Evolutionary conservation across 2,329 filamentous ascomycete genomes (phyloP).

Genomic region (Zymoseptoria passerinii): DNA sequence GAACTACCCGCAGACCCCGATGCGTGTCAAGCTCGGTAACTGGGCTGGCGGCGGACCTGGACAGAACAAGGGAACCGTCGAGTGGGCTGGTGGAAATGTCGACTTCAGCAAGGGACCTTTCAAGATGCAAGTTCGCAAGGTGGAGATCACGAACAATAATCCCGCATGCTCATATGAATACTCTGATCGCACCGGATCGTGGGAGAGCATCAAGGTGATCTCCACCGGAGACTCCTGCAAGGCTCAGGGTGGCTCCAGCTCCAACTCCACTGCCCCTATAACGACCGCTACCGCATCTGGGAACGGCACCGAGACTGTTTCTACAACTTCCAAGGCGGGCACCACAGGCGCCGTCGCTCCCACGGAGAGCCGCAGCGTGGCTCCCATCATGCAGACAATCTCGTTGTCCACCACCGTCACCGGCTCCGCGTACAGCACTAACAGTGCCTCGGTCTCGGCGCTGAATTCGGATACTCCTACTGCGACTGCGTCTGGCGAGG

Average conservation of each 20-base stretch:
- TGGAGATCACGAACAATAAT: conserved; percentile 46
- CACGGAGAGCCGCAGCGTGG: conserved; percentile 22
- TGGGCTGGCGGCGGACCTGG: conserved; percentile 43
- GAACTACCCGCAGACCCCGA: conserved; percentile 74
- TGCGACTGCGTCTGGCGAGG: background rate
- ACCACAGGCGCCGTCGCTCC: conserved; percentile 20
- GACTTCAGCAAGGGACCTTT: conserved; percentile 42
- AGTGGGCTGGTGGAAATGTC: conserved; percentile 57
- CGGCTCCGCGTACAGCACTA: conserved; percentile 20
- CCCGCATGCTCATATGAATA: conserved; percentile 45
- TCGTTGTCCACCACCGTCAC: conserved; percentile 18
- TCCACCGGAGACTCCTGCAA: conserved; percentile 26
- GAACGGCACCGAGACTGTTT: conserved; percentile 4
- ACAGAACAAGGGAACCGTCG: conserved; percentile 49
- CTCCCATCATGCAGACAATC: conserved; percentile 15
- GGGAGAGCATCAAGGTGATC: conserved; percentile 41
- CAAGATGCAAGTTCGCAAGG: conserved; percentile 44
- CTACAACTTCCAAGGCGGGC: conserved; percentile 12
- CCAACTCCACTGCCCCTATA: conserved; percentile 4
- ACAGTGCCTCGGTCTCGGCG: conserved; percentile 20
- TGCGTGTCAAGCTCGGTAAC: conserved; percentile 52
- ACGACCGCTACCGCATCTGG: conserved; percentile 5
- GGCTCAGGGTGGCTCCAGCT: conserved; percentile 19
- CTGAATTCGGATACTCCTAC: conserved; percentile 13
- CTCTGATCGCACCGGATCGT: conserved; percentile 41